Base-by-base conservation (phyloP, 2,329 filamentous ascomycete genomes). In the Talaromyces rugulosus region DNA sequence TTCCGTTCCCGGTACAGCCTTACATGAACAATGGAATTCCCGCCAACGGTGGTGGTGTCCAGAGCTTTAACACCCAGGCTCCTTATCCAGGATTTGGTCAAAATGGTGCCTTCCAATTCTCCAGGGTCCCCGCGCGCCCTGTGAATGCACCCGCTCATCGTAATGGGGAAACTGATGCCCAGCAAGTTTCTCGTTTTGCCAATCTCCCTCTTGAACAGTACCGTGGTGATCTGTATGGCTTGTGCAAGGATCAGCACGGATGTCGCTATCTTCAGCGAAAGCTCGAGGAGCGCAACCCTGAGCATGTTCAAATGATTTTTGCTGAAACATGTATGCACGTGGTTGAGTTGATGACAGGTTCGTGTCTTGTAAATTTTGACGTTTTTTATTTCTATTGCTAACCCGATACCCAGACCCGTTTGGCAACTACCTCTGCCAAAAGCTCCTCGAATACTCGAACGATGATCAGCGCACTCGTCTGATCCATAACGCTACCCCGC, bases 371-470 rank as follows among this genome's bases (percentile, higher is more conserved):
- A n/a, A 50, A 50, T 30, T 40, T 56, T 36, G 52, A 4, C 34
- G 8, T 12, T 40, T 28, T 51, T 30, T 8, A 1, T 23, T 28
- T 28, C 27, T 9, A 8, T 56, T 64, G 58, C 72, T 76, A 63
- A 75, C 62, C 23, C 60, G 8, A 47, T 30, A 36, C 27, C 54
- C 62, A 82, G 94, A 99, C 78, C 94, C 95, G 9, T 99, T 99
- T 76, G 95, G 95, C 75, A 99, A 99, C 82, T 99, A 99, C 78
- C 87, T 99, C 68, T 98, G 94, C 82, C 95, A 99, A 82, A 99
- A 98, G 84, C 83, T 99, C 65, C 85, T 99, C 34, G 95, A 99
- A 79, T 96, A 89, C 76, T 94, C 92, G 79, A 96, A 91, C 74
- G 91, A 98, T 72, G 91, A 96, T 58, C 94, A 99, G 81, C 92